Base-by-base conservation (phyloP, 345 rosid genomes). In the sweet orange (Citrus sinensis) region DNA sequence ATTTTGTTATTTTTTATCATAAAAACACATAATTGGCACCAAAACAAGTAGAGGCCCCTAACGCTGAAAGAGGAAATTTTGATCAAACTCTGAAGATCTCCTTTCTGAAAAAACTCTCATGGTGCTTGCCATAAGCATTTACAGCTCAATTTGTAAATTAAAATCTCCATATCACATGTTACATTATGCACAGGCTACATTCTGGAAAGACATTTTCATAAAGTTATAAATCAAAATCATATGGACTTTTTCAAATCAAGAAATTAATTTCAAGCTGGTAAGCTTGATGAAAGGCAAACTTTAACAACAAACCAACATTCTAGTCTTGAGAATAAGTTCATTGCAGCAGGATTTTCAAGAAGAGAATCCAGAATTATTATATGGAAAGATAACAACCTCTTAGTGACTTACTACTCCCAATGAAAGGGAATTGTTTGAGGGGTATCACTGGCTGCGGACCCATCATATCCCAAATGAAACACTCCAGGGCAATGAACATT, bases 341-440 rank as follows among this genome's bases (percentile, higher is more conserved):
- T 25, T 71, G 54, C 69, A 56, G 42, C 62, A 39, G 70, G 67
- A 40, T 39, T 67, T 19, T 70, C 68, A 61, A 27, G 13, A 22
- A 30, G n/a, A 34, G 64, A 76, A 79, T 76, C 77, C 81, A 71
- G 56, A 60, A 70, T 22, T 66, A 56, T 70, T 76, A 19, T 5
- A 40, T 54, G 51, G 29, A 46, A 59, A 10, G 24, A 27, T 46
- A 13, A 24, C 27, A 49, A 17, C 49, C 22, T 51, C 2, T 13
- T 34, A 49, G 68, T 37, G 19, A 25, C 56, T 75, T 74, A 40
- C 79, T 83, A 85, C 81, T 88, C 88, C 96, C 97, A 92, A 25
- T 82, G 91, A 82, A 92, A 88, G 64, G 94, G 94, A 83, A 90
- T 85, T 42, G 90, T 79, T 81, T 83, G 87, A 66, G 88, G 75